phyloP scores from a whole-genome alignment of 768 basidiomycete species.

The Macrocybe gigantea region DNA sequence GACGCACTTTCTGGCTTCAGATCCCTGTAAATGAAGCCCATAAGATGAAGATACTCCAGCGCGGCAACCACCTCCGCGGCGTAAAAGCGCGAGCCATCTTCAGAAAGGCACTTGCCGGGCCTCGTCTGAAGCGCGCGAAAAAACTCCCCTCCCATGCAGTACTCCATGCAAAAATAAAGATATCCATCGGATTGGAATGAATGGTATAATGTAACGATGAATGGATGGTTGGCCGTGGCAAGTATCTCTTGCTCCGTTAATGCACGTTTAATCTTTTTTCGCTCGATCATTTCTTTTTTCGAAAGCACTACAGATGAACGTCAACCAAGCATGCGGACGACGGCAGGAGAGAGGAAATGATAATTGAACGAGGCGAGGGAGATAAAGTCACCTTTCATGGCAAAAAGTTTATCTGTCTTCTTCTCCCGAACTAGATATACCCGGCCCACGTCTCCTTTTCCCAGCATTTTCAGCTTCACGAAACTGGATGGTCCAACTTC shows the following conservation, averaged over 20 bases:
- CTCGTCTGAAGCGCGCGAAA: constrained; percentile 95
- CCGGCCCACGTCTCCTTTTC: constrained; percentile 97
- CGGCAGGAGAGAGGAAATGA: constrained; percentile 13
- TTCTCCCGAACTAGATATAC: constrained; percentile 98
- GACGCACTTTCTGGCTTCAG: constrained; percentile 97
- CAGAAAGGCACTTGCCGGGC: constrained; percentile 93
- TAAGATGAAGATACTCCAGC: constrained; percentile 96
- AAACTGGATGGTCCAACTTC: constrained; percentile 95
- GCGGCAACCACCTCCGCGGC: constrained; percentile 98
- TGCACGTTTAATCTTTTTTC: constrained; percentile 99
- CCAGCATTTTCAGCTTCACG: constrained; percentile 95
- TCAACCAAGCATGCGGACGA: constrained; percentile 22
- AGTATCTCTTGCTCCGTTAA: constrained; percentile 98
- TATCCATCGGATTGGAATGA: constrained; percentile 98
- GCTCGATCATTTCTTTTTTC: constrained; percentile 99
- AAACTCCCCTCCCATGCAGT: constrained; percentile 99
- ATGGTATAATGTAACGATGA: constrained; percentile 98
- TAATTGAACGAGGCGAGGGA: constrained; percentile 15
- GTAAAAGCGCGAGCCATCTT: constrained; percentile 95
- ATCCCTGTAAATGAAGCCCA: constrained; percentile 99
- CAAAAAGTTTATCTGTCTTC: constrained; percentile 92
- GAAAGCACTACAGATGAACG: constrained; percentile 71
- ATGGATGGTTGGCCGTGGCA: constrained; percentile 97
- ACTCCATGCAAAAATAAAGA: constrained; percentile 99
- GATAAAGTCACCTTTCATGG: constrained; percentile 88